Evolutionary conservation across 345 rosid species (phyloP).

Genomic region (Citrus sinensis): DVS_A1.0 CM039164.1:26712501-26713000

Average conservation of each 20-base stretch:
- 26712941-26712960: conserved; percentile 29
- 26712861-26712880: not conserved
- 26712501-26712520: no score
- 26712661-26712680: not conserved
- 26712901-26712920: no score
- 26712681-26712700: no score
- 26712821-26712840: conserved; percentile 25
- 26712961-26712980: conserved; percentile 31
- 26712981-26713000: conserved; percentile 23
- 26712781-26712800: conserved; percentile 22
- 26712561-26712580: no score
- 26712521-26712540: no score
- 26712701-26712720: conserved; percentile 25
- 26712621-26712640: no score
- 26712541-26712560: no score
- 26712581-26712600: not conserved
- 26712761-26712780: conserved; percentile 22
- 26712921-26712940: conserved; percentile 1
- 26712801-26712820: conserved; percentile 30
- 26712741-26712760: conserved; percentile 30
- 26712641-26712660: no score
- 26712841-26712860: not conserved
- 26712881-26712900: not conserved
- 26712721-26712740: conserved; percentile 27
- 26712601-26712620: not conserved